phyloP scores from a whole-genome alignment of 2,329 filamentous ascomycete genomes.

The Xylaria sp. region DNA sequence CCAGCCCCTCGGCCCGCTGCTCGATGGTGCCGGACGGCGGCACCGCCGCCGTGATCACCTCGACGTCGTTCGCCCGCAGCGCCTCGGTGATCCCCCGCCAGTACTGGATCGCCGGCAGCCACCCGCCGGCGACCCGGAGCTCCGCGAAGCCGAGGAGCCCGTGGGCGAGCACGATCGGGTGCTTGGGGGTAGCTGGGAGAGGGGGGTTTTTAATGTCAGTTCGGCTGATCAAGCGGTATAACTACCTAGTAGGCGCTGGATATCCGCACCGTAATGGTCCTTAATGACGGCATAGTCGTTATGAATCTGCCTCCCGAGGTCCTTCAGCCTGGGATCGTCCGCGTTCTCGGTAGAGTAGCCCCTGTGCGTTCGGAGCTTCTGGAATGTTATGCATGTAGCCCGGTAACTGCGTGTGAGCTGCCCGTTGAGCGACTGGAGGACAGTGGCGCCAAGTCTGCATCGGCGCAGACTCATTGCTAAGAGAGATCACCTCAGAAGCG shows the following conservation, averaged over 20 bases:
- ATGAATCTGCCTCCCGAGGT: conserved; percentile 46
- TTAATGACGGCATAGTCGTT: conserved; percentile 51
- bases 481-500: neutral
- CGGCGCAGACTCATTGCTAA: conserved; percentile 18
- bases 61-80: conserved; percentile 53
- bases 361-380: neutral
- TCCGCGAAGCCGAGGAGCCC: conserved; percentile 67
- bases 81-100: conserved; percentile 67
- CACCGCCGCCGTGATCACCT: conserved; percentile 63
- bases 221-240: neutral
- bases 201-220: conserved; percentile 13
- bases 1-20: conserved; percentile 61
- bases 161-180: conserved; percentile 67
- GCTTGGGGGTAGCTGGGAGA: conserved; percentile 53
- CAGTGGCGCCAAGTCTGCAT: conserved; percentile 3
- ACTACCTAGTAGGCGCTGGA: neutral
- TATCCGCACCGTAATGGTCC: conserved; percentile 46
- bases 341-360: conserved; percentile 24
- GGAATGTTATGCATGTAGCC: neutral
- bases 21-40: conserved; percentile 64
- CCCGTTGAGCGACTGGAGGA: neutral
- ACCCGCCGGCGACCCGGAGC: conserved; percentile 50
- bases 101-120: conserved; percentile 61
- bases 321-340: conserved; percentile 44
- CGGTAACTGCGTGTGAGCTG: neutral